Evolutionary conservation across 1,139 yeast species (phyloP).

Genomic region (Pneumocystis wakefieldiae): DNA sequence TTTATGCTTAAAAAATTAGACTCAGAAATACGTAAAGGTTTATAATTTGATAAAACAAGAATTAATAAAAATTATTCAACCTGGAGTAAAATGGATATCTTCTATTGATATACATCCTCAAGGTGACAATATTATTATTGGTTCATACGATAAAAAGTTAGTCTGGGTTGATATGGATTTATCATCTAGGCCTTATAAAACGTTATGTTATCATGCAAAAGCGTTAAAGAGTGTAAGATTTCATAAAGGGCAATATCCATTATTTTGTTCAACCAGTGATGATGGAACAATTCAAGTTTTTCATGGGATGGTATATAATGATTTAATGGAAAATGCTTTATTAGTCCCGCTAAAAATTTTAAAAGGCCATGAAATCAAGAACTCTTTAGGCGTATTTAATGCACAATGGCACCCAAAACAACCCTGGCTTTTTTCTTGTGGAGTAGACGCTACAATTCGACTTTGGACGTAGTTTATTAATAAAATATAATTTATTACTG

Average conservation of each 20-base stretch:
- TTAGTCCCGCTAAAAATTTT: slow-evolving; percentile 91
- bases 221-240: slow-evolving; percentile 81
- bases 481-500: slow-evolving; percentile 29
- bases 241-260: slow-evolving; percentile 69
- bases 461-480: slow-evolving; percentile 55
- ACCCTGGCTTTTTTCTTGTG: slow-evolving; percentile 97
- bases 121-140: slow-evolving; percentile 86
- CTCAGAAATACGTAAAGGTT: slow-evolving; percentile 80
- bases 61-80: slow-evolving; percentile 66
- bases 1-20: slow-evolving; percentile 17
- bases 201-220: slow-evolving; percentile 82
- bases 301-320: slow-evolving; percentile 95
- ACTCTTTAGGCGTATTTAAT: slow-evolving; percentile 78
- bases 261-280: slow-evolving; percentile 92
- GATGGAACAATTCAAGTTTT: slow-evolving; percentile 87
- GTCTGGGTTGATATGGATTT: slow-evolving; percentile 96
- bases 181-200: slow-evolving; percentile 81
- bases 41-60: slow-evolving; percentile 82
- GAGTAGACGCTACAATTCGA: slow-evolving; percentile 93
- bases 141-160: slow-evolving; percentile 87
- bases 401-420: slow-evolving; percentile 94
- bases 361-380: slow-evolving; percentile 73
- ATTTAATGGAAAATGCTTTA: slow-evolving; percentile 85
- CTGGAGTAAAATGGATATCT: slow-evolving; percentile 93
- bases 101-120: slow-evolving; percentile 79